A percentile compares a stretch with the other conserved stretches of the same genome.
Conservation (phyloP, 2,329 filamentous ascomycete genomes). For the Aspergillus nomiae region DNA sequence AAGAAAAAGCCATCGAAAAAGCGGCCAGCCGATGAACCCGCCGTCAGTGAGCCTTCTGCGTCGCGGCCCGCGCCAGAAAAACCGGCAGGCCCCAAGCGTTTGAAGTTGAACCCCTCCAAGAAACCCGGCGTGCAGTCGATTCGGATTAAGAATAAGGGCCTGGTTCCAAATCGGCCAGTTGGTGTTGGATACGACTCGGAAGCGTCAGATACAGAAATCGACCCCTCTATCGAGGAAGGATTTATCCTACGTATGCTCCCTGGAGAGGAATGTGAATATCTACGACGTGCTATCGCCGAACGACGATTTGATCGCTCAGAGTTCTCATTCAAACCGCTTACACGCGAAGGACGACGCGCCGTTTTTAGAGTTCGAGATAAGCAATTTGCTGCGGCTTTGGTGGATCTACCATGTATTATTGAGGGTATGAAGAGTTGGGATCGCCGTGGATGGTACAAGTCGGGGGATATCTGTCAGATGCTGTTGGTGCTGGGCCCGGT, state of each 20-base stretch:
- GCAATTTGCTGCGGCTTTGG: conserved; percentile 74
- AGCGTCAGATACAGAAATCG: conserved; percentile 82
- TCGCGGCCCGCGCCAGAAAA: conserved; percentile 18
- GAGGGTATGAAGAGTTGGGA: conserved; percentile 96
- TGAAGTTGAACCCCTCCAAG: conserved; percentile 43
- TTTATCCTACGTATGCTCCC: conserved; percentile 87
- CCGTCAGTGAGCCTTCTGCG: conserved; percentile 27
- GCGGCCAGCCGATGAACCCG: conserved; percentile 35
- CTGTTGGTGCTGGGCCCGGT: conserved; percentile 74
- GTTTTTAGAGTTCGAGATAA: conserved; percentile 69
- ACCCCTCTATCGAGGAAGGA: conserved; percentile 86
- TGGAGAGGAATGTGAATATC: conserved; percentile 80
- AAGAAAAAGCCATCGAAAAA: conserved; percentile 45
- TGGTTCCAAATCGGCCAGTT: conserved; percentile 66
- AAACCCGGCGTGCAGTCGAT: conserved; percentile 48
- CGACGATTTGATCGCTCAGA: conserved; percentile 79
- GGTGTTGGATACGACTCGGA: conserved; percentile 97
- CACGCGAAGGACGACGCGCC: conserved; percentile 69
- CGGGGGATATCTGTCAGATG: conserved; percentile 87
- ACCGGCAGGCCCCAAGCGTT: conserved; percentile 37
- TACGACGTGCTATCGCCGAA: conserved; percentile 74
- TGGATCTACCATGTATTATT: conserved; percentile 83
- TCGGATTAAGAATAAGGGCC: conserved; percentile 67
- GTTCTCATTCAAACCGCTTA: conserved; percentile 76
- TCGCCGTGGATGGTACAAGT: conserved; percentile 83